phyloP scores from a whole-genome alignment of 225 moss, liverwort and hornwort genomes.

The Physcomitrellopsis africana region DNA sequence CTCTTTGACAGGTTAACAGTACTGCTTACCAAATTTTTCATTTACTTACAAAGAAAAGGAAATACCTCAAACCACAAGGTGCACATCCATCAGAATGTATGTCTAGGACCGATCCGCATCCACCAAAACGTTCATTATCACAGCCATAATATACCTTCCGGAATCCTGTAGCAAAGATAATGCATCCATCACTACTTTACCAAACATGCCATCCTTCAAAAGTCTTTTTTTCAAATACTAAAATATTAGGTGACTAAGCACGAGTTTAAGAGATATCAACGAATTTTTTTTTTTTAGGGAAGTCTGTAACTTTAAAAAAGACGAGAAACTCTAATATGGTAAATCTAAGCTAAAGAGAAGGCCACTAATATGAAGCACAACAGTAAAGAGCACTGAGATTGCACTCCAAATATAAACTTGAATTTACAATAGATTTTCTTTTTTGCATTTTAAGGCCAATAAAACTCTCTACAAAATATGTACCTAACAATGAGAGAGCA shows the following conservation, averaged over 20 bases:
- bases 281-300: not conserved
- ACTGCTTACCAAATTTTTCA: not conserved
- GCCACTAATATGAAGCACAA: constrained; percentile 16
- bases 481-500: constrained; percentile 88
- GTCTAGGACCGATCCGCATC: constrained; percentile 85
- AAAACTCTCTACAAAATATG: constrained; percentile 9
- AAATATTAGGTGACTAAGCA: constrained; percentile 1
- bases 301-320: constrained; percentile 9
- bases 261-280: not conserved
- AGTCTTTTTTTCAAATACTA: not conserved
- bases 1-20: not conserved
- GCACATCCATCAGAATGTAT: constrained; percentile 78
- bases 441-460: not conserved
- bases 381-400: not conserved
- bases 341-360: not conserved
- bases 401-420: not conserved
- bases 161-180: constrained; percentile 56
- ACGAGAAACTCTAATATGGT: constrained; percentile 11
- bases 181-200: constrained; percentile 1
- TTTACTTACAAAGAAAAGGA: constrained; percentile 5
- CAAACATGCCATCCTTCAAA: constrained; percentile 1
- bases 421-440: not conserved
- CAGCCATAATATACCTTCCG: constrained; percentile 90
- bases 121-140: constrained; percentile 91
- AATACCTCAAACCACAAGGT: constrained; percentile 79